Conservation (phyloP, 345 rosid genomes). For the thale cress (Arabidopsis thaliana) region DNA sequence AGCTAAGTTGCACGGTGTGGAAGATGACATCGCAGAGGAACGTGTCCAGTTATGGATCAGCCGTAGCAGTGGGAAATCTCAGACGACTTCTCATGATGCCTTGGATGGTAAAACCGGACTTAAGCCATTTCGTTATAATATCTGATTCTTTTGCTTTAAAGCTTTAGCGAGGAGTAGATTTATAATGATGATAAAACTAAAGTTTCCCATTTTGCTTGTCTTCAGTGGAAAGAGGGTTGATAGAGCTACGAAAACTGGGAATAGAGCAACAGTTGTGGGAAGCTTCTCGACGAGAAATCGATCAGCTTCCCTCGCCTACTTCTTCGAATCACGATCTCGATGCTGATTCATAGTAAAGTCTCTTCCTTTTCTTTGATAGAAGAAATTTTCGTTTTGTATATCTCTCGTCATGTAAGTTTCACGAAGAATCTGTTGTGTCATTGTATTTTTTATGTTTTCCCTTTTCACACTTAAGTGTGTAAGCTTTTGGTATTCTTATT, state of each 20-base stretch:
- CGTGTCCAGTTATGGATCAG: conserved; percentile 77
- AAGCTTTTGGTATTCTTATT: conserved; percentile 21
- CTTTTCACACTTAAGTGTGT: background rate
- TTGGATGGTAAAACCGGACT: conserved; percentile 66
- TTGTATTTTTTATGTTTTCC: background rate
- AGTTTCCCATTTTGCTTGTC: background rate
- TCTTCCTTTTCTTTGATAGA: conserved; percentile 1
- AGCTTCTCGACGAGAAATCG: conserved; percentile 81
- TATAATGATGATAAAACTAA: background rate
- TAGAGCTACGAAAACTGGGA: conserved; percentile 82
- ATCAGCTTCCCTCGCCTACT: conserved; percentile 45
- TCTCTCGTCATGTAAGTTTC: conserved; percentile 28
- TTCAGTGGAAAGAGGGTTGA: conserved; percentile 79
- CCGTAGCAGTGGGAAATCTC: conserved; percentile 56
- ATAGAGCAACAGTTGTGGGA: conserved; percentile 94
- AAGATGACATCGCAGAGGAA: conserved; percentile 86
- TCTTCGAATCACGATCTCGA: conserved; percentile 43
- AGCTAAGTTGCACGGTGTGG: conserved; percentile 70
- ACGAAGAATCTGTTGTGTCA: conserved; percentile 18
- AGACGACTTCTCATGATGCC: conserved; percentile 72
- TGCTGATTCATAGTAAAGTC: conserved; percentile 40
- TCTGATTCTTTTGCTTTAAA: background rate
- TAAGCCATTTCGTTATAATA: background rate
- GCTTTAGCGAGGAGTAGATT: background rate
- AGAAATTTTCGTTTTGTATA: conserved; percentile 39